A percentile compares a stretch with the other conserved stretches of the same genome.
phyloP scores from a whole-genome alignment of 768 basidiomycete species.

The Exsudoporus frostii region DNA sequence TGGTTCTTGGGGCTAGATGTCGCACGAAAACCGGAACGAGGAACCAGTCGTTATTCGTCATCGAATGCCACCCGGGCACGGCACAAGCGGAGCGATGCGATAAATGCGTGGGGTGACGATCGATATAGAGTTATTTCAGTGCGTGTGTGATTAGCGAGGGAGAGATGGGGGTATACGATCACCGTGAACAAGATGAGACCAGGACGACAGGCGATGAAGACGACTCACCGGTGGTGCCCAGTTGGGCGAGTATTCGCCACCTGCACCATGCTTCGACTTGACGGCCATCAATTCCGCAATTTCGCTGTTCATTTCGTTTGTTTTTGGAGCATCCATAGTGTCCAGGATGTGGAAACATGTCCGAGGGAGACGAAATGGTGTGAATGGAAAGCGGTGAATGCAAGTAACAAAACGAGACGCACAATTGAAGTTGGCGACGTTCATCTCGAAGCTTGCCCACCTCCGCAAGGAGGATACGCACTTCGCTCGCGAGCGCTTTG shows the following conservation, averaged over 20 bases:
- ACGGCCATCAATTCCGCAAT: slow-evolving; percentile 82
- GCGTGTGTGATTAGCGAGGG: background rate
- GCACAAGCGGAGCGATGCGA: background rate
- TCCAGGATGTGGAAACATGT: background rate
- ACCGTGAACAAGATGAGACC: background rate
- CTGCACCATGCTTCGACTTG: slow-evolving; percentile 78
- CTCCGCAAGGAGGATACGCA: slow-evolving; percentile 58
- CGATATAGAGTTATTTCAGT: background rate
- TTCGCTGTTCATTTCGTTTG: slow-evolving; percentile 47
- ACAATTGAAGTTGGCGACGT: slow-evolving; percentile 56
- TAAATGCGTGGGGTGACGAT: background rate
- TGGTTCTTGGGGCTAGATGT: slow-evolving; percentile 33
- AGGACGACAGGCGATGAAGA: background rate
- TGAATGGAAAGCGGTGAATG: background rate
- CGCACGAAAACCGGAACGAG: background rate
- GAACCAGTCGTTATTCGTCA: background rate
- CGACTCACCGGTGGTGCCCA: slow-evolving; percentile 61
- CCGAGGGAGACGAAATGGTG: background rate
- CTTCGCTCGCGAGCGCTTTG: slow-evolving; percentile 58
- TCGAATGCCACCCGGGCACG: background rate
- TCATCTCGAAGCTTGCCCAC: slow-evolving; percentile 61
- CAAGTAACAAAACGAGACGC: slow-evolving; percentile 19
- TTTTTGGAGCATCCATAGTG: background rate
- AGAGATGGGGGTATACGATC: background rate
- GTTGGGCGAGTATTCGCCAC: slow-evolving; percentile 73